Evolutionary conservation across 78 protist species (phyloP), one percentile per base, ranked within the genome.

Genomic region (Dictyostelium purpureum): DNA sequence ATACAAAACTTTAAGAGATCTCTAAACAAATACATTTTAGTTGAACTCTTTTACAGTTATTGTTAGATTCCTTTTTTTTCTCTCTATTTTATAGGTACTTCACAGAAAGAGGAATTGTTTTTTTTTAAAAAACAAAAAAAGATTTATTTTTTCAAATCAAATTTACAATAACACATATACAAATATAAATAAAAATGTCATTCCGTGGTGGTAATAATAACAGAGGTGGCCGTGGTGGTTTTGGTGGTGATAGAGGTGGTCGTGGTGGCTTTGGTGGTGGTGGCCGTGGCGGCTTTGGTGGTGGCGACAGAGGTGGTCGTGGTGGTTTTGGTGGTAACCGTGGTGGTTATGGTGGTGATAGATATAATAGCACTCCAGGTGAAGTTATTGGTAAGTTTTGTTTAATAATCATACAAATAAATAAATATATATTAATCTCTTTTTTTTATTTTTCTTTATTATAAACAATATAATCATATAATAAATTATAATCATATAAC

Each of bases 221-320:
- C 31, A 43, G 69, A 33, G 90, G 90, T 71, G 9, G 73, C 12
- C 33, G 79, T 31, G 81, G 73, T 45, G 67, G 81, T 47, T 31
- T 18, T 2, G 77, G 79, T 38, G 63, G 76, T 28, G 65, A 69
- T 14, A 16, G 81, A 61, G 69, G 69, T 61, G 69, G 69, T 24
- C 40, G 87, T 71, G 83, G 67, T 77, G 83, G 83, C 16, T 61
- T 37, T 6, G 67, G 83, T 24, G 69, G 69, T 31, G 69, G 69
- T 61, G 69, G 31, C 19, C 69, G 69, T 61, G 90, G 90, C 33
- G 52, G 85, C 6, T 6, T 24, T 33, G 85, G 76, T 31, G 71
- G 85, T 26, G 19, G 14, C 19, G 90, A 63, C 19, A 38, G 77
- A 5, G 66, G 79, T 0, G 37, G 83, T 59, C 10, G 75, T 45